Evolutionary conservation across 768 basidiomycete genomes (phyloP), one percentile per base, ranked within the genome.

Genomic region (Leucocoprinus leucothites): DNA sequence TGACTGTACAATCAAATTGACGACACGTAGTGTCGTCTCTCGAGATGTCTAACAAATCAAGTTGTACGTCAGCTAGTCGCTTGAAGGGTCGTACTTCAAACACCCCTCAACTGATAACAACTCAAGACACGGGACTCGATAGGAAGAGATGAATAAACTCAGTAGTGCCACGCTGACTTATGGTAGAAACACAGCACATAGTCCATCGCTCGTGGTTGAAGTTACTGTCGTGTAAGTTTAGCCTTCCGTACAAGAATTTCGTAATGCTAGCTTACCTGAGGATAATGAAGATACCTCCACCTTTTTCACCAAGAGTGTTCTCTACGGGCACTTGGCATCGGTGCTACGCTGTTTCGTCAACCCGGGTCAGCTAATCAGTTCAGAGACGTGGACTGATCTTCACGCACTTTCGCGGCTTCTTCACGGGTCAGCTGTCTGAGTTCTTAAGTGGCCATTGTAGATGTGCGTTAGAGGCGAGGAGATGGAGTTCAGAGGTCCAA

Each of bases 131-230:
- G 31, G 13, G 18, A 38, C 19, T 3, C n/a, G 11, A 21, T 51
- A 45, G 9, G 34, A 46, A 9, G 11, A 48, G 22, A 25, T 3
- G 35, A 28, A 7, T 31, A 28, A 9, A 60, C 71, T 58, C 41
- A 71, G 67, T 58, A 40, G 66, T 59, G 44, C 60, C 59, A 50
- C 74, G 65, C 51, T 74, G 73, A 54, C 75, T 73, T 55, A 89
- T 77, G n/a, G 86, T 86, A 28, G 82, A 83, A 21, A 78, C 69
- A 58, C 88, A 87, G 64, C 82, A 86, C 87, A 94, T 94, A 24
- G 91, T 89, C 92, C 91, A 95, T 60, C 89, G 87, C 66, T 94
- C 94, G 68, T 95, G 93, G 67, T 96, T 96, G 74, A 96, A 97
- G 72, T 96, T 98, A 56, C 89, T 75, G 65, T 25, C 3, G 19